These are phyloP conservation scores for Sporothrix globosa DNA, from an alignment of 2,329 filamentous ascomycete genomes.

Conservation along the genomic window DNA sequence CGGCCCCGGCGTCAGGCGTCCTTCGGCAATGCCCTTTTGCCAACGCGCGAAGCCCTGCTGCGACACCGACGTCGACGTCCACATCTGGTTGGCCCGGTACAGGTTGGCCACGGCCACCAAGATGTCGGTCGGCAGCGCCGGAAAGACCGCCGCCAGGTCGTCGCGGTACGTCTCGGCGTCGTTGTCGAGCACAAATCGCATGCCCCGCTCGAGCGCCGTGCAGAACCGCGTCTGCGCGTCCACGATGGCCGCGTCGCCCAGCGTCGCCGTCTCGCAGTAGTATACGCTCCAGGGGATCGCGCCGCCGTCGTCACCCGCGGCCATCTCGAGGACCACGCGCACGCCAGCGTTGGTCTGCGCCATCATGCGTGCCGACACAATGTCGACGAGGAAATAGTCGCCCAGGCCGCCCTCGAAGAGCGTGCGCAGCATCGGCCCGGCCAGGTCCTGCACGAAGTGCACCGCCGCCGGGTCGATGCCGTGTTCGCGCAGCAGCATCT, in stretches of 20 bases:
- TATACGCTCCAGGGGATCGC: slow-evolving; percentile 35
- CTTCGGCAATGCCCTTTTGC: slow-evolving; percentile 32
- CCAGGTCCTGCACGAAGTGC: slow-evolving; percentile 33
- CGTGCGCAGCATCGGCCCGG: slow-evolving; percentile 31
- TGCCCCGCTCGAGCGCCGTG: slow-evolving; percentile 30
- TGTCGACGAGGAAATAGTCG: slow-evolving; percentile 34
- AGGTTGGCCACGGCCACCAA: slow-evolving; percentile 31
- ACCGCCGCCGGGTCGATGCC: slow-evolving; percentile 31
- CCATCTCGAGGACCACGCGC: slow-evolving; percentile 31
- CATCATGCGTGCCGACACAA: slow-evolving; percentile 31
- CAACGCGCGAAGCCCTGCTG: slow-evolving; percentile 32
- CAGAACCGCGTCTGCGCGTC: slow-evolving; percentile 34
- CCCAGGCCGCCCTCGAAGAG: slow-evolving; percentile 34
- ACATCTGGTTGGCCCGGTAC: slow-evolving; percentile 34
- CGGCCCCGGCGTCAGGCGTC: slow-evolving; percentile 26
- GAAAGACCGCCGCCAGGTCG: slow-evolving; percentile 34
- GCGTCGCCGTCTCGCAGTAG: slow-evolving; percentile 29
- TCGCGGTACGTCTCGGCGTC: slow-evolving; percentile 31
- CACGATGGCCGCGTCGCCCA: slow-evolving; percentile 10
- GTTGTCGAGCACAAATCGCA: slow-evolving; percentile 28
- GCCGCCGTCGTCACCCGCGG: slow-evolving; percentile 21
- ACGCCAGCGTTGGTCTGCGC: slow-evolving; percentile 28
- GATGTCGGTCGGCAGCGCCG: slow-evolving; percentile 26
- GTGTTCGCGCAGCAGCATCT: slow-evolving; percentile 34
- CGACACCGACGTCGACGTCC: slow-evolving; percentile 30